These are phyloP conservation scores for Lecanosticta acicola DNA, from an alignment of 2,329 filamentous ascomycete genomes.

Conservation along the genomic window DNA sequence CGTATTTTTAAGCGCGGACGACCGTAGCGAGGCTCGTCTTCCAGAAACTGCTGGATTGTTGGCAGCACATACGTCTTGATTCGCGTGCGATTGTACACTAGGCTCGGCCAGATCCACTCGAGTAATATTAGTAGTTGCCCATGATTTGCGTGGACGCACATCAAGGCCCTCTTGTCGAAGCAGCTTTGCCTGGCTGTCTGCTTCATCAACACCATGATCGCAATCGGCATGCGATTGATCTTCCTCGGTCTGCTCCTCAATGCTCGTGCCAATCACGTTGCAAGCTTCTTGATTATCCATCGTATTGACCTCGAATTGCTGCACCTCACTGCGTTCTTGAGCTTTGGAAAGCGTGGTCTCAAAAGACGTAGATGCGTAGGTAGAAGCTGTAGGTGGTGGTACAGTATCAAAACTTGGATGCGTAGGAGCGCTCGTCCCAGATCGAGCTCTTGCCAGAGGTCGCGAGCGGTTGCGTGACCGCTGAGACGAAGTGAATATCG, in stretches of 20 bases:
- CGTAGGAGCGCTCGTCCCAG: neutral
- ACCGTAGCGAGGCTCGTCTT: neutral
- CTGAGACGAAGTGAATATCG: slow-evolving; percentile 17
- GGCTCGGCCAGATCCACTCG: neutral
- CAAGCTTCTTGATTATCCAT: too few species aligned
- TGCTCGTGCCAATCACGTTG: too few species aligned
- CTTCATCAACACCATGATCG: neutral
- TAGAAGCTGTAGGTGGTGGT: neutral
- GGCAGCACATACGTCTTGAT: too few species aligned
- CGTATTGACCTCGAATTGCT: too few species aligned
- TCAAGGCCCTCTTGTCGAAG: slow-evolving; percentile 10
- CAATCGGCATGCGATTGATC: neutral
- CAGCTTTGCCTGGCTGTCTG: slow-evolving; percentile 10
- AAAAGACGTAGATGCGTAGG: neutral
- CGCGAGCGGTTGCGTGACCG: slow-evolving; percentile 1
- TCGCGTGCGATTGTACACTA: too few species aligned
- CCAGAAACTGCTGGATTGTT: neutral
- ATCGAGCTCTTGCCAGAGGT: neutral
- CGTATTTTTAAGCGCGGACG: too few species aligned
- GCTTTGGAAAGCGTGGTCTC: neutral
- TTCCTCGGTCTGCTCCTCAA: too few species aligned
- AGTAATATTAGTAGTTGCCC: slow-evolving; percentile 7
- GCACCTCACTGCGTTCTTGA: too few species aligned
- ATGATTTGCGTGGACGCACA: slow-evolving; percentile 13
- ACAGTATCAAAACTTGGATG: neutral